Evolutionary conservation across 106 monocot genomes (phyloP), one percentile per base, ranked within the genome.

Genomic region (Ottelia alismoides): DNA sequence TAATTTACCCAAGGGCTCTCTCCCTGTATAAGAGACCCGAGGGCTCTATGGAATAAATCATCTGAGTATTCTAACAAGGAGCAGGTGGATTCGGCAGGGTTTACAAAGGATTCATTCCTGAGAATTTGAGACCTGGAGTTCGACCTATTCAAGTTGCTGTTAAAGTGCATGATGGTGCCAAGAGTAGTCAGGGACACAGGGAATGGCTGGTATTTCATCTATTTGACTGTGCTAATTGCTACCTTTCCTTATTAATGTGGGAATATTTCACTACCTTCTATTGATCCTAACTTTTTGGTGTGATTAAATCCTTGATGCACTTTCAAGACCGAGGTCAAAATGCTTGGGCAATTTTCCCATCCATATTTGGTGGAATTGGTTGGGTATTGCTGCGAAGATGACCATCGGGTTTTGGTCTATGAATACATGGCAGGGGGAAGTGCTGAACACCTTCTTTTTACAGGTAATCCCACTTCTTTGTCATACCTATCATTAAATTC

Each of bases 81-180:
- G 77, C 70, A 19, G 86, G 86, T 14, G 86, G 86, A 18, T 86
- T 86, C 55, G 86, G 86, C 54, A 61, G 77, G 32, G 88, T 88
- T 48, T 88, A 79, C 47, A 83, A 72, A 71, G 88, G 88, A 30
- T 71, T 49, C 16, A 72, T 83, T 17, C 47, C 58, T 28, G 58
- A 63, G 31, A 75, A 75, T 66, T 2, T 76, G 11, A 61, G 68
- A 30, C 65, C 73, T 60, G 76, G 79, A 9, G 20, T 76, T 40
- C 45, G 68, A 52, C 67, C 71, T 27, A 52, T 71, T 62, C 46
- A 74, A 55, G 83, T 79, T 11, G 88, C 88, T 26, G 79, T 88
- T 11, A 88, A 88, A 58, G 83, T 88, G 40, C 88, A 83, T 76
- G 83, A 83, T 55, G 76, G 79, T 22, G 73, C 69, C 58, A 82